Percentiles rank a stretch among this genome's conserved stretches.
These are phyloP conservation scores for Globisporangium yorkense DNA, from an alignment of 352 stramenopile genomes.

Conservation along the genomic window DNA sequence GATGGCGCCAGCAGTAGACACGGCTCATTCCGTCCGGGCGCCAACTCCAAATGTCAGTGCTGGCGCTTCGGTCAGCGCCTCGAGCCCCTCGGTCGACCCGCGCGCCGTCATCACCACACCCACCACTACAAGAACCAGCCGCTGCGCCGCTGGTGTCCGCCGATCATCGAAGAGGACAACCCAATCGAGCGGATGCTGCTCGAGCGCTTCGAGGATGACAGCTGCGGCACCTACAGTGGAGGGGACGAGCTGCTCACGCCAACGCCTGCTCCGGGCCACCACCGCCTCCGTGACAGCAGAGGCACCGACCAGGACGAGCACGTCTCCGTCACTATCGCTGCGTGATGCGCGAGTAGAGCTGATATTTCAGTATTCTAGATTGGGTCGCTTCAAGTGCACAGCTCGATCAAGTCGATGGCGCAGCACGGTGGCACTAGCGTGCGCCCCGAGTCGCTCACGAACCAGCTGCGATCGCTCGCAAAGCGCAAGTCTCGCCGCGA, in stretches of 20 bases:
- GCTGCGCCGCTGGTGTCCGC: conserved; percentile 2
- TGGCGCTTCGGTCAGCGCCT: conserved; percentile 11
- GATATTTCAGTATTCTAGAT: too few relatives aligned
- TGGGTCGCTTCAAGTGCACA: conserved; percentile 1
- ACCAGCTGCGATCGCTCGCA: conserved; percentile 25
- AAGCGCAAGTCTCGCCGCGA: conserved; percentile 22
- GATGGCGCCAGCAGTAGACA: not conserved
- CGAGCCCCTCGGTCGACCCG: conserved; percentile 1
- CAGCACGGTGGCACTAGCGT: conserved; percentile 9
- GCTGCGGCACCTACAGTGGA: not conserved
- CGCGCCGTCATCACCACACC: conserved; percentile 1
- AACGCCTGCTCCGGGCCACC: not conserved
- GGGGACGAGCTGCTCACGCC: not conserved
- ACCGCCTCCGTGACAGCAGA: not conserved
- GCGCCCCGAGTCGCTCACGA: conserved; percentile 38
- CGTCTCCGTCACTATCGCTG: too few relatives aligned
- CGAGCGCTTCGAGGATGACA: not conserved
- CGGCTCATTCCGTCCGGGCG: too few relatives aligned
- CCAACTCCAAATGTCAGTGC: conserved; percentile 4
- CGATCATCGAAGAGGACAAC: conserved; percentile 16
- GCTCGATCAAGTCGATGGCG: not conserved
- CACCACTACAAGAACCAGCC: not conserved
- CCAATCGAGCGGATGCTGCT: conserved; percentile 10
- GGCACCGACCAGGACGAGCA: too few relatives aligned
- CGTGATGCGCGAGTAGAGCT: too few relatives aligned